Percentiles rank a stretch among this genome's conserved stretches.
phyloP scores from a whole-genome alignment of 106 monocot genomes.

The Hemerocallis citrina region DNA sequence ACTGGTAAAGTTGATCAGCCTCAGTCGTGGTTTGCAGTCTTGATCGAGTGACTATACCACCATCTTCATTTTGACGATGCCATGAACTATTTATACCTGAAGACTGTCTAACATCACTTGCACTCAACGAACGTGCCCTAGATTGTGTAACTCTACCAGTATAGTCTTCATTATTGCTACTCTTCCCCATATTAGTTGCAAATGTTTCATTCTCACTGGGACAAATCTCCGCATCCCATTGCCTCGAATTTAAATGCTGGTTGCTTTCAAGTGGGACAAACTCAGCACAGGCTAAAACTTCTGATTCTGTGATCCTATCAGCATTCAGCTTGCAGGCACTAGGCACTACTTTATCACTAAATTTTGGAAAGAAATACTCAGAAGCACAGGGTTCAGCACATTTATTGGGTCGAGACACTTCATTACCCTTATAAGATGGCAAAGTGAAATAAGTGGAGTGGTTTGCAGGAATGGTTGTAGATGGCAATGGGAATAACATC shows the following conservation, averaged over 20 bases:
- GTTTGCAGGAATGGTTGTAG: conserved; percentile 17
- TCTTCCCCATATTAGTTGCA: conserved; percentile 1
- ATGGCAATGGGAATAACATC: conserved; percentile 20
- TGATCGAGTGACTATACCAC: conserved; percentile 4
- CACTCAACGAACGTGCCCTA: conserved; percentile 5
- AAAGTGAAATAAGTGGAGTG: conserved; percentile 11
- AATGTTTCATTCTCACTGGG: conserved; percentile 12
- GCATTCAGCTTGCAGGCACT: background rate
- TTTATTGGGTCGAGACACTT: conserved; percentile 4
- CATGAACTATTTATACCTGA: conserved; percentile 2
- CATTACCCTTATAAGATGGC: conserved; percentile 9
- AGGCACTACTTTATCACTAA: background rate
- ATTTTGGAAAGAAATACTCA: background rate
- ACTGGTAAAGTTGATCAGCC: background rate
- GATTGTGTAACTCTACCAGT: conserved; percentile 20
- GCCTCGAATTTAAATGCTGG: conserved; percentile 11
- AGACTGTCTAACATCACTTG: conserved; percentile 2
- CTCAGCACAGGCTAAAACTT: conserved; percentile 7
- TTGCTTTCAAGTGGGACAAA: conserved; percentile 9
- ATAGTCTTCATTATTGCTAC: conserved; percentile 1
- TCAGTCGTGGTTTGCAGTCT: conserved; percentile 1
- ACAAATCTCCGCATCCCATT: conserved; percentile 16
- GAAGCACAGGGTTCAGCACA: background rate
- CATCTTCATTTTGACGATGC: background rate
- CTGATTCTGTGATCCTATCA: conserved; percentile 3